A percentile compares a stretch with the other conserved stretches of the same genome.
These are phyloP conservation scores for Posidonia oceanica DNA, from an alignment of 116 monocot species.

Conservation along the genomic window DNA sequence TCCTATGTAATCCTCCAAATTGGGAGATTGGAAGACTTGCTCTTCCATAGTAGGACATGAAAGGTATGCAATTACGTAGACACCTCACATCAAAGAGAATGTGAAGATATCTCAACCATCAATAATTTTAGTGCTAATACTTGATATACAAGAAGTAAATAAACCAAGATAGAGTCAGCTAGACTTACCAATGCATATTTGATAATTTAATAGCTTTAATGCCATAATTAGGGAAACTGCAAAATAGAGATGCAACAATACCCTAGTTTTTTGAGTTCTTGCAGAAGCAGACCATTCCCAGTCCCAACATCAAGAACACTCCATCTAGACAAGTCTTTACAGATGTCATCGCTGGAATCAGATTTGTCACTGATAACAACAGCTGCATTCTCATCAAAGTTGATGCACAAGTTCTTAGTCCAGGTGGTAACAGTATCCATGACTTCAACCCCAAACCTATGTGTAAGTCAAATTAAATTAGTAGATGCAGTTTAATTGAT, in stretches of 20 bases:
- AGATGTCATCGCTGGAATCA: slow-evolving; percentile 20
- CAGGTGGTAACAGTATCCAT: slow-evolving; percentile 74
- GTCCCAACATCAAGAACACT: slow-evolving; percentile 88
- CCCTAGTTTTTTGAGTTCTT: slow-evolving; percentile 90
- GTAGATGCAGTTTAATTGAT: too few species aligned
- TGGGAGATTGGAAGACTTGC: too few species aligned
- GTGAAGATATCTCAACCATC: too few species aligned
- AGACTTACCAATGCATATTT: too few species aligned
- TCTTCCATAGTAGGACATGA: too few species aligned
- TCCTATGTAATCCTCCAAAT: too few species aligned
- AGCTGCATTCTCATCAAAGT: slow-evolving; percentile 16
- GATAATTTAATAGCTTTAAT: too few species aligned
- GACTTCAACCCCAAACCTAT: slow-evolving; percentile 86
- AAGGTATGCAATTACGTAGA: too few species aligned
- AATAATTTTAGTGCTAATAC: too few species aligned
- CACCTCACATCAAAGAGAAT: too few species aligned
- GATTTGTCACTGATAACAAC: slow-evolving; percentile 18
- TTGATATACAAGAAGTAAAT: too few species aligned
- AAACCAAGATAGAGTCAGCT: too few species aligned
- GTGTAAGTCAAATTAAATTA: slow-evolving; percentile 6
- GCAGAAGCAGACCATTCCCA: slow-evolving; percentile 90
- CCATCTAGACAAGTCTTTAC: slow-evolving; percentile 46
- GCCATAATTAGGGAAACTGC: not conserved
- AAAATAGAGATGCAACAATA: slow-evolving; percentile 14
- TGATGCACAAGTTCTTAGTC: slow-evolving; percentile 70